These are phyloP conservation scores for Populus hybrid DNA, from an alignment of 441 rosid species.

Conservation along the genomic window DNA sequence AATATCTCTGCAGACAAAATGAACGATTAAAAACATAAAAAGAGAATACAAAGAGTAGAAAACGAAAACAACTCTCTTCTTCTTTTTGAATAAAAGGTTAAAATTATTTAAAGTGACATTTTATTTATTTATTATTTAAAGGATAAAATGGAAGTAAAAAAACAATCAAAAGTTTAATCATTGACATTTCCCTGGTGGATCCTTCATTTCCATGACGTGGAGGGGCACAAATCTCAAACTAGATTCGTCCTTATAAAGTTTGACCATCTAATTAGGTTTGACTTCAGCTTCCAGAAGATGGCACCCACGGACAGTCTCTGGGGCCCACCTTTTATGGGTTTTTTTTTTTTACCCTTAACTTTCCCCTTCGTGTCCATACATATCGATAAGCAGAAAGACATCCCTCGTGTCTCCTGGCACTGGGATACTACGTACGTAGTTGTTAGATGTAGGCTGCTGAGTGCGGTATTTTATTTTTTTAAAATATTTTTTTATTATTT, in stretches of 20 bases:
- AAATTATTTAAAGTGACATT: too few relatives aligned
- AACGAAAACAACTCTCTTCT: too few relatives aligned
- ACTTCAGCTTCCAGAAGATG: not conserved
- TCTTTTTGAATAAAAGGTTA: too few relatives aligned
- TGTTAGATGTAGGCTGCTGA: not conserved
- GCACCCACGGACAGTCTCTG: not conserved
- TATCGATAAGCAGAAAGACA: not conserved
- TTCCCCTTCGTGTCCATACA: not conserved
- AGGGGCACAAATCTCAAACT: too few relatives aligned
- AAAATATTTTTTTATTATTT: too few relatives aligned
- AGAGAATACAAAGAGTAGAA: not conserved
- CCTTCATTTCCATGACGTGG: too few relatives aligned
- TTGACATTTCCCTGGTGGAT: too few relatives aligned
- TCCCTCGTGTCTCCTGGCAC: not conserved
- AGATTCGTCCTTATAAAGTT: too few relatives aligned
- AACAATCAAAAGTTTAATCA: too few relatives aligned
- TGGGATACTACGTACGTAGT: not conserved
- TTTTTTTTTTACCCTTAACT: accelerated
- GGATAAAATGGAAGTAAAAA: too few relatives aligned
- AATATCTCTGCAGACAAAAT: not conserved
- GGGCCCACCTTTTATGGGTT: not conserved
- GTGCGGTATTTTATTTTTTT: too few relatives aligned
- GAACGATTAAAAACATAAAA: not conserved
- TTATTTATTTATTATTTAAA: too few relatives aligned
- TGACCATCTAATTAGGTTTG: not conserved